Percentiles rank a stretch among this genome's conserved stretches.
Evolutionary conservation across 179 eudicot species (phyloP).

Genomic region (Carnegiea gigantea): DNA sequence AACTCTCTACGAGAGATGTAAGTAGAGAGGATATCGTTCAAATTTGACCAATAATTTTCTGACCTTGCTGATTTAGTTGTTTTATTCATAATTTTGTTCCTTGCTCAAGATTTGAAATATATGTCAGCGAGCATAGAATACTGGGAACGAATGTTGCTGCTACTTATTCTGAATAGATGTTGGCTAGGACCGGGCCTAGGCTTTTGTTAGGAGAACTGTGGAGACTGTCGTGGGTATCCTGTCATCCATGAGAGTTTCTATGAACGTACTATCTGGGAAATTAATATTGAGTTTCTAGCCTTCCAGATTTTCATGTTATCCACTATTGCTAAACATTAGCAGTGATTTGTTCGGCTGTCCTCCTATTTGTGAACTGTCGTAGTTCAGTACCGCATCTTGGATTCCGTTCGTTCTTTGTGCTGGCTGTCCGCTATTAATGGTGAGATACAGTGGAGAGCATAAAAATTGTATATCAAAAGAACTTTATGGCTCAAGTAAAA

Average conservation of each 20-base stretch:
- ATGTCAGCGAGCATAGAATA: not conserved
- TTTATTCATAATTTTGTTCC: not conserved
- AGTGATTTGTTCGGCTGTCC: not conserved
- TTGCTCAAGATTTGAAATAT: not conserved
- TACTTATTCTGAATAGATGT: not conserved
- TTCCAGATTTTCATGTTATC: not conserved
- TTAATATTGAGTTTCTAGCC: not conserved
- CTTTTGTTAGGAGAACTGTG: not conserved
- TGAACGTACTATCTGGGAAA: not conserved
- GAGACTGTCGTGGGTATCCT: not conserved
- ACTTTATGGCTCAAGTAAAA: not conserved
- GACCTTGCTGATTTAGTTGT: not conserved
- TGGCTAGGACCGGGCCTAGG: not conserved
- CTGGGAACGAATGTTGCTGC: not conserved
- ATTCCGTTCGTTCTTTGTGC: not conserved
- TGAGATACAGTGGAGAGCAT: not conserved
- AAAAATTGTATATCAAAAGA: not conserved
- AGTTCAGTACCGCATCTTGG: not conserved
- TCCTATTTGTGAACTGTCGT: not conserved
- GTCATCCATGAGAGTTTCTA: not conserved
- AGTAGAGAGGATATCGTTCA: constrained; percentile 34
- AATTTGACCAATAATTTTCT: not conserved
- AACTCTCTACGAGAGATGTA: constrained; percentile 90
- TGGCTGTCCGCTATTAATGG: not conserved
- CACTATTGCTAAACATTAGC: not conserved